Evolutionary conservation across 192 early-diverging fungal genomes (phyloP).

Genomic region (Powellomyces hirtus): DNA sequence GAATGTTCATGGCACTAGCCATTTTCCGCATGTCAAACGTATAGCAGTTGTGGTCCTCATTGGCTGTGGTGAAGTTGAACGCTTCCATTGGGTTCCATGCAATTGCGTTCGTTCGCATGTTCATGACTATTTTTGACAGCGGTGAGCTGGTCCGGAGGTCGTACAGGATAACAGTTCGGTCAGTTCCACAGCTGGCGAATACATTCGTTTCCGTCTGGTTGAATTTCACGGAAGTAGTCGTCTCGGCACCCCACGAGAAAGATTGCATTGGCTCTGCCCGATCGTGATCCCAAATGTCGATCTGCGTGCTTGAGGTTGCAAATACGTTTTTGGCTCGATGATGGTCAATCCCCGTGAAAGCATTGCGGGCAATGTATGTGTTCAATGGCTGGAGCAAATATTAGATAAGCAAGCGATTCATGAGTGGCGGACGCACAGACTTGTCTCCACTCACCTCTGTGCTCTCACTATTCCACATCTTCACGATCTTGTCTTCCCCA

Average conservation of each 20-base stretch:
- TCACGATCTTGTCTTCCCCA: conserved; percentile 90
- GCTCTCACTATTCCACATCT: conserved; percentile 80
- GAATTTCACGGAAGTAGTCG: conserved; percentile 90
- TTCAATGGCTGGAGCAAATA: conserved; percentile 42
- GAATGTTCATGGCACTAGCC: conserved; percentile 76
- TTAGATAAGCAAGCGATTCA: too few species aligned
- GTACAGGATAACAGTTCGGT: conserved; percentile 92
- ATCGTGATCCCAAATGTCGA: conserved; percentile 94
- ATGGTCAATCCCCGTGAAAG: conserved; percentile 87
- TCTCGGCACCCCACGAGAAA: conserved; percentile 92
- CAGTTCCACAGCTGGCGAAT: conserved; percentile 88
- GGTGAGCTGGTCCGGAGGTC: conserved; percentile 88
- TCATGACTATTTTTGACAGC: conserved; percentile 79
- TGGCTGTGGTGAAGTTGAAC: conserved; percentile 90
- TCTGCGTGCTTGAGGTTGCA: conserved; percentile 80
- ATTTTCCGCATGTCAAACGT: conserved; percentile 98
- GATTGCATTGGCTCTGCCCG: conserved; percentile 76
- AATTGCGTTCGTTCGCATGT: conserved; percentile 90
- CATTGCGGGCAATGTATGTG: conserved; percentile 74
- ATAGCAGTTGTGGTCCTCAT: conserved; percentile 98
- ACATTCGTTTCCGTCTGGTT: conserved; percentile 96
- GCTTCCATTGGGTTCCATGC: conserved; percentile 99
- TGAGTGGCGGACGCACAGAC: background rate
- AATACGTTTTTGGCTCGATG: conserved; percentile 81
- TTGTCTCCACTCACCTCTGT: conserved; percentile 16